Conservation (phyloP, 163 green algal species). For the Smithsoniella earleae region DNA sequence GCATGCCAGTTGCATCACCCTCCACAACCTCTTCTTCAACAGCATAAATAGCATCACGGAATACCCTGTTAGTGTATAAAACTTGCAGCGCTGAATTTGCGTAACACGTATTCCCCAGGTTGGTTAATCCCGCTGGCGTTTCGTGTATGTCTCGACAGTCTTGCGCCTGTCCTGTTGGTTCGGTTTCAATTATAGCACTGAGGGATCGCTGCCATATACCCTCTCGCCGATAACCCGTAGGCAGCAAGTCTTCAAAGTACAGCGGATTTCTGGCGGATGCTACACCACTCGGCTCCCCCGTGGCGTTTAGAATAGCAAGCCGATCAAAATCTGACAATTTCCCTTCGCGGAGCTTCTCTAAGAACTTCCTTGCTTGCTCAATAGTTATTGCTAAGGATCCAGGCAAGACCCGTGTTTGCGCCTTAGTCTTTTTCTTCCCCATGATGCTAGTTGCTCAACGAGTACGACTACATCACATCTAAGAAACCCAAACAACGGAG, state of each 20-base stretch:
- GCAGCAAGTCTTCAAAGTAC: constrained; percentile 7
- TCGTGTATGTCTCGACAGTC: background rate
- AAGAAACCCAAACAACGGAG: too few species aligned
- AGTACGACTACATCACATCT: too few species aligned
- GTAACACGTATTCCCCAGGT: constrained; percentile 95
- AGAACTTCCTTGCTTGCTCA: background rate
- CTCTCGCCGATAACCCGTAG: background rate
- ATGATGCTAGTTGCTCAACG: too few species aligned
- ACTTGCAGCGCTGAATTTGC: constrained; percentile 90
- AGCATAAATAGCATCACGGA: constrained; percentile 54
- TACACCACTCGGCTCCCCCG: background rate
- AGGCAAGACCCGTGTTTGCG: background rate
- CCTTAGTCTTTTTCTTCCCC: background rate
- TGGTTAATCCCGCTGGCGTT: constrained; percentile 63
- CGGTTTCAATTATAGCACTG: background rate
- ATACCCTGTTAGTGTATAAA: constrained; percentile 59
- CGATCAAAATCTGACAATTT: background rate
- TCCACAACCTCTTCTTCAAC: constrained; percentile 30
- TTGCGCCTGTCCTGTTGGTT: background rate
- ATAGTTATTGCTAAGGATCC: background rate
- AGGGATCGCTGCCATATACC: constrained; percentile 21
- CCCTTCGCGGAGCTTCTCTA: background rate
- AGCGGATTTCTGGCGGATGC: background rate
- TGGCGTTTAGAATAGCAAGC: background rate
- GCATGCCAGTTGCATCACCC: constrained; percentile 39